Evolutionary conservation across 495 filamentous ascomycete species (phyloP).

Genomic region (Penicillium maclennaniae): DNA sequence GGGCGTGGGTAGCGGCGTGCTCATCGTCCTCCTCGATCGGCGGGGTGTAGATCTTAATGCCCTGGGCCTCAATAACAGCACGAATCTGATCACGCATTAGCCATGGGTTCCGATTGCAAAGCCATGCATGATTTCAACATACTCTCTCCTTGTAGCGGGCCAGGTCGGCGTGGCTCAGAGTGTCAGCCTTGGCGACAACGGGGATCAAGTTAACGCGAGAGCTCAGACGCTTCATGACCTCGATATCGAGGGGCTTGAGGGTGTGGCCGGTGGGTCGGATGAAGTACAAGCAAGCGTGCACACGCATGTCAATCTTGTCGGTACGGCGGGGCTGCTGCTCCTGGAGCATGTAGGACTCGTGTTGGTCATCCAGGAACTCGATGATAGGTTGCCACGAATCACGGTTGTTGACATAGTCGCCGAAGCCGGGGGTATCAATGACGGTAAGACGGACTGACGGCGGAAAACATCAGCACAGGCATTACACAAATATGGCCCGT

Average conservation of each 20-base stretch:
- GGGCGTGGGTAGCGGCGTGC: constrained; percentile 86
- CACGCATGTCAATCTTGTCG: constrained; percentile 98
- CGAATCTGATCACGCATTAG: constrained; percentile 61
- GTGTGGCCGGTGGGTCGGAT: constrained; percentile 98
- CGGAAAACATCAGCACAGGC: constrained; percentile 13
- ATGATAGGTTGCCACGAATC: constrained; percentile 99
- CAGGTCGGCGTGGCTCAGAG: constrained; percentile 86
- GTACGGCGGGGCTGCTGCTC: constrained; percentile 96
- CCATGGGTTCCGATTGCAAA: not conserved
- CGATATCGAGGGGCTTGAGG: constrained; percentile 96
- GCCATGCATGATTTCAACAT: constrained; percentile 24
- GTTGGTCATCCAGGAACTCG: constrained; percentile 98
- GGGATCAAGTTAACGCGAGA: constrained; percentile 97
- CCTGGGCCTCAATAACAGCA: constrained; percentile 93
- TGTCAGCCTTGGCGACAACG: constrained; percentile 97
- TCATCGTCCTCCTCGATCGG: constrained; percentile 98
- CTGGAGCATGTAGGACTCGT: constrained; percentile 99
- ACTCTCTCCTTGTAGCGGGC: constrained; percentile 92
- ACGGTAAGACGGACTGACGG: constrained; percentile 87
- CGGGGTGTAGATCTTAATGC: constrained; percentile 98
- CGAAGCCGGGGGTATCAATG: constrained; percentile 97
- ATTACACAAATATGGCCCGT: not conserved
- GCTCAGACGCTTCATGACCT: constrained; percentile 98
- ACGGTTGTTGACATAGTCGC: constrained; percentile 99
- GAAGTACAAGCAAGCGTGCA: constrained; percentile 98